A percentile compares a stretch with the other conserved stretches of the same genome.
Evolutionary conservation across 2,329 filamentous ascomycete species (phyloP).

Genomic region (Colletotrichum karsti): DNA sequence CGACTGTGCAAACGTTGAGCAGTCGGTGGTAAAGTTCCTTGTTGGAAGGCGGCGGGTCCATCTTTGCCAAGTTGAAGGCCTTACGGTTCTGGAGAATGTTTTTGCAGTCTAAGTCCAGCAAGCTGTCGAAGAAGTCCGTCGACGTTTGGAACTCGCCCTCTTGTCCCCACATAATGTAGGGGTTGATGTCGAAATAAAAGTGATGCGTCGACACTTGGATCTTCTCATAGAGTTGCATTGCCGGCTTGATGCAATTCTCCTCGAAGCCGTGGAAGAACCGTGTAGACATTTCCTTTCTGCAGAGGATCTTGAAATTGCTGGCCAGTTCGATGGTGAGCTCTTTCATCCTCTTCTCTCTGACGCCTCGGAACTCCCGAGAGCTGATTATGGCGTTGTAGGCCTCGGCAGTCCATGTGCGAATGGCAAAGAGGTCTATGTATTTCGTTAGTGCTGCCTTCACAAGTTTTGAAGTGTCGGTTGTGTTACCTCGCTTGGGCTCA

Average conservation of each 20-base stretch:
- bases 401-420: constrained; percentile 47
- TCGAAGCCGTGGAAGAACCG: constrained; percentile 34
- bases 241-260: constrained; percentile 42
- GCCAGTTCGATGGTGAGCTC: constrained; percentile 40
- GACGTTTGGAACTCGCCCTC: constrained; percentile 35
- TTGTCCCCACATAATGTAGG: constrained; percentile 36
- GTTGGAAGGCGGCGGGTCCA: constrained; percentile 39
- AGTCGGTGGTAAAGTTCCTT: constrained; percentile 42
- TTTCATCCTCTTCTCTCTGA: constrained; percentile 34
- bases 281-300: constrained; percentile 33
- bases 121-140: constrained; percentile 40
- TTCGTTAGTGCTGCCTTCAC: neutral
- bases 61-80: constrained; percentile 40
- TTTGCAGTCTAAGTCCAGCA: constrained; percentile 42
- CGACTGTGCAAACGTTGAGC: constrained; percentile 42
- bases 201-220: constrained; percentile 46
- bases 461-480: neutral
- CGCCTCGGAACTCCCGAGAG: constrained; percentile 36
- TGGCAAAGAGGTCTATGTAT: constrained; percentile 42
- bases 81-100: constrained; percentile 48
- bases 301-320: constrained; percentile 37
- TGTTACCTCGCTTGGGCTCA: constrained; percentile 46
- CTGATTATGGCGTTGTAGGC: constrained; percentile 45
- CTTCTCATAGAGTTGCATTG: constrained; percentile 48
- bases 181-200: constrained; percentile 45